These are phyloP conservation scores for Brassica cretica DNA, from an alignment of 345 rosid species.

Conservation along the genomic window DNA sequence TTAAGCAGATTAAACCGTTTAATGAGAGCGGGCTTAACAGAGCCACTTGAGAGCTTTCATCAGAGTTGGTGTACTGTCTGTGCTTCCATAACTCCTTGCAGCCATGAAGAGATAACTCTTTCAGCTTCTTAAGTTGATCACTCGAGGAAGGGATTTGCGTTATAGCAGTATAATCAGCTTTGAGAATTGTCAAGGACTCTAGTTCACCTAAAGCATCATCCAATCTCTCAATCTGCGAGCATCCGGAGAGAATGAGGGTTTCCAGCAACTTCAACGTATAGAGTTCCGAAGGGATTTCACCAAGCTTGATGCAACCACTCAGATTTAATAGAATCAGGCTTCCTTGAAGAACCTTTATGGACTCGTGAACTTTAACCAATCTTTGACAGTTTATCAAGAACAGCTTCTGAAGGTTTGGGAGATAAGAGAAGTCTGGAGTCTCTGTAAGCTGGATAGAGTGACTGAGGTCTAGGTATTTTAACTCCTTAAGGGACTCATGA, in stretches of 20 bases:
- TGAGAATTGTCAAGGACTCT: conserved; percentile 7
- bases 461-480: conserved; percentile 28
- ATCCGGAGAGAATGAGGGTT: conserved; percentile 31
- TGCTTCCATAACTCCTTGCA: not conserved
- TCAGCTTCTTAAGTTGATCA: not conserved
- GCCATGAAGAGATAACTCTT: conserved; percentile 6
- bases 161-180: conserved; percentile 4
- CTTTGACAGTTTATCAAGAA: conserved; percentile 6
- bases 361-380: conserved; percentile 2
- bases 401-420: conserved; percentile 33
- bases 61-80: not conserved
- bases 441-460: not conserved
- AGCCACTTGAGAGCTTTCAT: not conserved
- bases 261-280: not conserved
- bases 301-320: conserved; percentile 11
- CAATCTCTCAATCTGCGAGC: conserved; percentile 14
- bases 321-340: conserved; percentile 15
- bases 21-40: not conserved
- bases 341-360: conserved; percentile 3
- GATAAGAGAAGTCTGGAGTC: conserved; percentile 15
- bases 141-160: not conserved
- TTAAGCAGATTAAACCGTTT: conserved; percentile 4
- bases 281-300: not conserved
- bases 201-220: conserved; percentile 15
- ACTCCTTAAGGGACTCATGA: not conserved